Conservation (phyloP, 805 yeast genomes). For the Yamadazyma laniorum region DNA sequence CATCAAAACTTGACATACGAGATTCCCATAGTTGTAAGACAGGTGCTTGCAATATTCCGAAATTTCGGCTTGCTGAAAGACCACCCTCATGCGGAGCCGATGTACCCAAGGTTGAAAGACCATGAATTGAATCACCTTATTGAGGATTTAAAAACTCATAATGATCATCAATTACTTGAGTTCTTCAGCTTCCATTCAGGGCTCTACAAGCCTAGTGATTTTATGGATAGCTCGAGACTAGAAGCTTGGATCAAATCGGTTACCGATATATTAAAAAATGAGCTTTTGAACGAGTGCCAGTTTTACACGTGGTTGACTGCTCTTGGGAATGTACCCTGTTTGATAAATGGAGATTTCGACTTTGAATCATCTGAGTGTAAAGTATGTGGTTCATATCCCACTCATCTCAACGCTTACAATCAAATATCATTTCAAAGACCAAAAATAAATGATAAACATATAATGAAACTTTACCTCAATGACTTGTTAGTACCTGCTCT, state of each 20-base stretch:
- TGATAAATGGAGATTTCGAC: constrained; percentile 37
- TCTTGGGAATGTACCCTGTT: constrained; percentile 43
- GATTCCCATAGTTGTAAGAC: not conserved
- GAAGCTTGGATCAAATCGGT: constrained; percentile 2
- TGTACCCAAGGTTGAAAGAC: not conserved
- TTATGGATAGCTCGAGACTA: not conserved
- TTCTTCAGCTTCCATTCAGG: constrained; percentile 4
- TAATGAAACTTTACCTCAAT: constrained; percentile 23
- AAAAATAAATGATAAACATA: constrained; percentile 19
- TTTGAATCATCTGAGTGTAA: constrained; percentile 29
- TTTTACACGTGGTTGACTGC: constrained; percentile 34
- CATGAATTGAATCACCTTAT: constrained; percentile 1
- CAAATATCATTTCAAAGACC: constrained; percentile 4
- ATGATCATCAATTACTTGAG: constrained; percentile 3
- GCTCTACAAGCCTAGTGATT: not conserved
- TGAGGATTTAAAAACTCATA: constrained; percentile 1
- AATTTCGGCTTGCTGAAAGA: not conserved
- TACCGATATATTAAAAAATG: not conserved
- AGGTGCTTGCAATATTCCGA: constrained; percentile 1
- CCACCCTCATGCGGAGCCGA: not conserved
- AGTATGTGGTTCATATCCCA: constrained; percentile 24
- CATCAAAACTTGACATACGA: constrained; percentile 2
- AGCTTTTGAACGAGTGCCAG: not conserved
- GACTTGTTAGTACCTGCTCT: constrained; percentile 18
- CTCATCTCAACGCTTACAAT: not conserved